phyloP scores from a whole-genome alignment of 202 grass and related monocot species.

The Carex arenaria region DNA sequence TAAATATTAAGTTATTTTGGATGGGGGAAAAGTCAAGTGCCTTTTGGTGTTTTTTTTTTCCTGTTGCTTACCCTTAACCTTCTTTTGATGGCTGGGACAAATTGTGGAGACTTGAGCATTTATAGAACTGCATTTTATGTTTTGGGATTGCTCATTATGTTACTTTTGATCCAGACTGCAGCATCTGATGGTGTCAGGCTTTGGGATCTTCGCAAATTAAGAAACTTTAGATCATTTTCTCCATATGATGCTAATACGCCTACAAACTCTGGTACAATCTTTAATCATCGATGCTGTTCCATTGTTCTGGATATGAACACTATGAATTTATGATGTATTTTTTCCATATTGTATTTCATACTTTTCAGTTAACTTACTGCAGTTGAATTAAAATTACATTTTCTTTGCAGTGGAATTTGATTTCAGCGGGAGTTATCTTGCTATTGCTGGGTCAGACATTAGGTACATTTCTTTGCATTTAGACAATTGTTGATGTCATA shows the following conservation, averaged over 20 bases:
- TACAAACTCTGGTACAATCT: constrained; percentile 76
- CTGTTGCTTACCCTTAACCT: constrained; percentile 27
- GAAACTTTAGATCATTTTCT: constrained; percentile 92
- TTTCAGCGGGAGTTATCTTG: constrained; percentile 92
- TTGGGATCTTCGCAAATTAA: constrained; percentile 99
- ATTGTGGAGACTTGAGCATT: neutral
- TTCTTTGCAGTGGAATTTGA: constrained; percentile 90
- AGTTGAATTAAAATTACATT: constrained; percentile 2
- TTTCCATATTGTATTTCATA: neutral
- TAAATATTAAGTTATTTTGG: neutral
- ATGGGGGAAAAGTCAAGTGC: neutral
- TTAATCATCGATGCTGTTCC: neutral
- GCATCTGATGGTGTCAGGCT: constrained; percentile 97
- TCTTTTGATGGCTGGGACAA: neutral
- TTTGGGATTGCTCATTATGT: neutral
- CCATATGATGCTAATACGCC: constrained; percentile 84
- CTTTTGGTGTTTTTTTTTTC: neutral
- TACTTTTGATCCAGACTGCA: constrained; percentile 54
- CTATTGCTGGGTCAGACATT: constrained; percentile 77
- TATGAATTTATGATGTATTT: neutral
- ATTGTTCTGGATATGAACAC: neutral
- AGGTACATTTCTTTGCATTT: constrained; percentile 41
- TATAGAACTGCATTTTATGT: neutral
- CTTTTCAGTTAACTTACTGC: neutral
- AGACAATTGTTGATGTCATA: constrained; percentile 2